Evolutionary conservation across 352 stramenopile species (phyloP).

Genomic region (Pythium insidiosum): DNA sequence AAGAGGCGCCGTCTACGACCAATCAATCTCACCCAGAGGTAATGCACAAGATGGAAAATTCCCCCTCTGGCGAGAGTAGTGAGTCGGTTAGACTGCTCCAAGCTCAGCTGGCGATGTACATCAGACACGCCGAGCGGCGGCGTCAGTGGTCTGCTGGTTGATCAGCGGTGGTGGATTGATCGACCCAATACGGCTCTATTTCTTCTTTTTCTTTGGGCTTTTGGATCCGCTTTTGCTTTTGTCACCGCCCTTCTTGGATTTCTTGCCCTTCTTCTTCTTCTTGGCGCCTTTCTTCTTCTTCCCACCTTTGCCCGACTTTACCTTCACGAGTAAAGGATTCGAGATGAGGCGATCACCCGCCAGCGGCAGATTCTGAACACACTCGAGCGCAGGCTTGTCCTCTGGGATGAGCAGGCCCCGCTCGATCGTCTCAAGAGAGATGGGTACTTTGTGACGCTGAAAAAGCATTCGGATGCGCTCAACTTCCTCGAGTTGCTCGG

Average conservation of each 20-base stretch:
- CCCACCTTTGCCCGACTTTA: slow-evolving; percentile 25
- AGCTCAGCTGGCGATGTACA: slow-evolving; percentile 23
- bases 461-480: slow-evolving; percentile 61
- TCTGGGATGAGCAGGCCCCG: slow-evolving; percentile 52
- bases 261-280: slow-evolving; percentile 16
- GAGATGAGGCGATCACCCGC: slow-evolving; percentile 29
- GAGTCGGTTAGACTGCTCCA: slow-evolving; percentile 10
- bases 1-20: too few species aligned
- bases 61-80: too few species aligned
- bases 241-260: slow-evolving; percentile 15
- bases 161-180: too few species aligned
- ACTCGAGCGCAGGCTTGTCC: slow-evolving; percentile 39
- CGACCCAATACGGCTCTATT: slow-evolving; percentile 2
- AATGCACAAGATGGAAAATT: too few species aligned
- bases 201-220: slow-evolving; percentile 12
- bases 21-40: too few species aligned
- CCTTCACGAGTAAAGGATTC: slow-evolving; percentile 32
- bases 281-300: slow-evolving; percentile 31
- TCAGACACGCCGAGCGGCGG: slow-evolving; percentile 8
- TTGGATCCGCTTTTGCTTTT: slow-evolving; percentile 25
- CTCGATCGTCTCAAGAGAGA: slow-evolving; percentile 31
- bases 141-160: too few species aligned
- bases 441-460: slow-evolving; percentile 34
- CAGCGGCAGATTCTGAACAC: slow-evolving; percentile 40
- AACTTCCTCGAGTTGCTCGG: slow-evolving; percentile 44